These are phyloP conservation scores for Emmonsiellopsis sp. DNA, from an alignment of 2,329 filamentous ascomycete genomes.

Conservation along the genomic window DNA sequence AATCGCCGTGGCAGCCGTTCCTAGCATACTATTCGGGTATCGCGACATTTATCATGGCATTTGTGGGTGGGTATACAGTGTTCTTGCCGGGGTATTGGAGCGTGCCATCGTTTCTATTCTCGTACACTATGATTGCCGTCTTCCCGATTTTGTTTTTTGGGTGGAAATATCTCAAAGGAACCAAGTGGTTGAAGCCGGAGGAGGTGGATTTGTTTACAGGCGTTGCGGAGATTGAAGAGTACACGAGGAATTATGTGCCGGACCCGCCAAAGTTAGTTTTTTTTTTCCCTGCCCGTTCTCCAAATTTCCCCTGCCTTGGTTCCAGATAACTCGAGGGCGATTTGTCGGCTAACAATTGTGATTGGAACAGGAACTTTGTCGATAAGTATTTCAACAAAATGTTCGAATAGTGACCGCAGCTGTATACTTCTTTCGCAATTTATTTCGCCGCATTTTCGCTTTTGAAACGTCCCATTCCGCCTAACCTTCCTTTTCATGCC, in stretches of 20 bases:
- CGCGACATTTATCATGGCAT: conserved; percentile 52
- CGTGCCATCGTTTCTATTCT: conserved; percentile 62
- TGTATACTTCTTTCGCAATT: not conserved
- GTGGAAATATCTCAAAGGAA: conserved; percentile 63
- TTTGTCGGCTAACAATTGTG: too few species aligned
- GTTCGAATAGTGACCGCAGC: conserved; percentile 8
- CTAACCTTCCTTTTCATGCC: too few species aligned
- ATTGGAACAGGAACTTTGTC: conserved; percentile 1
- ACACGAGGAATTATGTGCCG: conserved; percentile 52
- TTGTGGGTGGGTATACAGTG: conserved; percentile 74
- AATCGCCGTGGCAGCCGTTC: conserved; percentile 41
- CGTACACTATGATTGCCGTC: conserved; percentile 64
- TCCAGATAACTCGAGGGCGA: too few species aligned
- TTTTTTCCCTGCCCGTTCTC: not conserved
- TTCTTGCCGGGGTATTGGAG: conserved; percentile 59
- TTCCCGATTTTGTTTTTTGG: conserved; percentile 60
- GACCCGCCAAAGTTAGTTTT: conserved; percentile 42
- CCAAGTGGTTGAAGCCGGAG: conserved; percentile 45
- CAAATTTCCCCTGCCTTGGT: too few species aligned
- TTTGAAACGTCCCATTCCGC: too few species aligned
- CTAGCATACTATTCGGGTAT: conserved; percentile 54
- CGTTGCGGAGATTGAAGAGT: conserved; percentile 58
- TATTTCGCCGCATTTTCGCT: too few species aligned
- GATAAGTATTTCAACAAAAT: conserved; percentile 12
- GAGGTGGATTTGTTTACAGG: conserved; percentile 56